These are phyloP conservation scores for Pleomassaria siparia DNA, from an alignment of 2,329 filamentous ascomycete genomes.

Conservation along the genomic window DNA sequence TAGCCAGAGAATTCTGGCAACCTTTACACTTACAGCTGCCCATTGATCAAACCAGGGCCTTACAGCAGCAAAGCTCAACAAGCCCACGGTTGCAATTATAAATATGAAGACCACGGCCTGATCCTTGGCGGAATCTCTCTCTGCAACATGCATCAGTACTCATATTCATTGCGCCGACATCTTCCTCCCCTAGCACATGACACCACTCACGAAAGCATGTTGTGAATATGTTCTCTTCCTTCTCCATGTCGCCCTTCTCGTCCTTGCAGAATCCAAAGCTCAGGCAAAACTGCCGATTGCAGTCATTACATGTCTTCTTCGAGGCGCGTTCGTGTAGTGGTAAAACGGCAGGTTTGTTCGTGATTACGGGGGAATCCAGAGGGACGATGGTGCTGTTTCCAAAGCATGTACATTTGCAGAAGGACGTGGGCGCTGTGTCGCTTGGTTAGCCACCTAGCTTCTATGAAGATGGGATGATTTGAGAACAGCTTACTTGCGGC, in stretches of 20 bases:
- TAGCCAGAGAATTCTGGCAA: too few relatives aligned
- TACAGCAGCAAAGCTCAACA: conserved; percentile 62
- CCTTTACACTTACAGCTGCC: conserved; percentile 49
- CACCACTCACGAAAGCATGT: conserved; percentile 62
- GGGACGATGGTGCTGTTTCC: conserved; percentile 69
- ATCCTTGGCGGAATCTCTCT: conserved; percentile 68
- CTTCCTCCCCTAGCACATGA: too few relatives aligned
- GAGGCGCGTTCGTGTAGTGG: conserved; percentile 32
- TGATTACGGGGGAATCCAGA: conserved; percentile 51
- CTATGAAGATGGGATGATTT: neutral
- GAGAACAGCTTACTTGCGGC: conserved; percentile 45
- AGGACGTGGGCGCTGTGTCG: conserved; percentile 57
- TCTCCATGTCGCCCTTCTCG: too few relatives aligned
- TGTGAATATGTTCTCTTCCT: conserved; percentile 65
- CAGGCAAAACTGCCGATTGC: conserved; percentile 67
- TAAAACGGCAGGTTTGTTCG: conserved; percentile 23
- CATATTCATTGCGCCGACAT: neutral
- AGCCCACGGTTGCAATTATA: conserved; percentile 62
- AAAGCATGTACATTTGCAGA: conserved; percentile 73
- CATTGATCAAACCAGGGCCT: conserved; percentile 62
- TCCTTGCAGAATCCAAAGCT: conserved; percentile 63
- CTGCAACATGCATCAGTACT: conserved; percentile 35
- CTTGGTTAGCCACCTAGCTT: neutral
- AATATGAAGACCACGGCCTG: conserved; percentile 67
- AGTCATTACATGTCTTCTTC: conserved; percentile 62